Conservation (phyloP, 2,329 filamentous ascomycete genomes). For the Talaromyces atroroseus region DNA sequence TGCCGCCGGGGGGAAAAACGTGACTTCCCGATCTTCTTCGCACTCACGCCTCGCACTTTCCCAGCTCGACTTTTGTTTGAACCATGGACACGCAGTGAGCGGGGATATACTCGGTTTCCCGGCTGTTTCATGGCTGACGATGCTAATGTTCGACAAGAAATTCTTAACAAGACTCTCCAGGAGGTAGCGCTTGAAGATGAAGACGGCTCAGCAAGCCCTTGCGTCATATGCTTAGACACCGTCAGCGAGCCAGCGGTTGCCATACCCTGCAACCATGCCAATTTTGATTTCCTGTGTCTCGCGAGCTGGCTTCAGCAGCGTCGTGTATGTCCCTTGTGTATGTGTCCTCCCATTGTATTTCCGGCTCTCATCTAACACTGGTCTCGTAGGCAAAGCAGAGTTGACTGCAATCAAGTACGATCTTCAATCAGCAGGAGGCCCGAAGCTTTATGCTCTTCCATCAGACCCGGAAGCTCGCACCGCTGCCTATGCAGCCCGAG, state of each 20-base stretch:
- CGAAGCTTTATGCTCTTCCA: conserved; percentile 55
- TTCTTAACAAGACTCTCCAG: conserved; percentile 41
- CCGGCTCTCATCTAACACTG: neutral
- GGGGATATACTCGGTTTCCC: neutral
- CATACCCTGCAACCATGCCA: conserved; percentile 69
- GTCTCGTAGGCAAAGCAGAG: conserved; percentile 43
- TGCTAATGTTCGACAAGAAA: conserved; percentile 37
- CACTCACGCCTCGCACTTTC: neutral
- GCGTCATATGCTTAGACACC: conserved; percentile 80
- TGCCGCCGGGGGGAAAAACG: conserved; percentile 7
- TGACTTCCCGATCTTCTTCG: conserved; percentile 2
- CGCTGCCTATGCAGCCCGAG: neutral
- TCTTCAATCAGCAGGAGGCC: conserved; percentile 48
- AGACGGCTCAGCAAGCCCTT: conserved; percentile 47
- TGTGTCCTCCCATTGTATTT: conserved; percentile 14
- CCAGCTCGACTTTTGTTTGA: neutral
- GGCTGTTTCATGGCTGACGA: conserved; percentile 31
- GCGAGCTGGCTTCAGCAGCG: conserved; percentile 72
- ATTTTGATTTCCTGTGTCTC: conserved; percentile 83
- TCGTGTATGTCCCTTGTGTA: conserved; percentile 74
- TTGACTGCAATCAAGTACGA: conserved; percentile 61
- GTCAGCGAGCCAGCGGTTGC: conserved; percentile 68
- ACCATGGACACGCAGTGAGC: conserved; percentile 10
- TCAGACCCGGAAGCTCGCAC: conserved; percentile 19
- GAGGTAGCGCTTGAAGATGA: conserved; percentile 37